Evolutionary conservation across 257 asterid species (phyloP).

Genomic region (Lavandula angustifolia): DNA sequence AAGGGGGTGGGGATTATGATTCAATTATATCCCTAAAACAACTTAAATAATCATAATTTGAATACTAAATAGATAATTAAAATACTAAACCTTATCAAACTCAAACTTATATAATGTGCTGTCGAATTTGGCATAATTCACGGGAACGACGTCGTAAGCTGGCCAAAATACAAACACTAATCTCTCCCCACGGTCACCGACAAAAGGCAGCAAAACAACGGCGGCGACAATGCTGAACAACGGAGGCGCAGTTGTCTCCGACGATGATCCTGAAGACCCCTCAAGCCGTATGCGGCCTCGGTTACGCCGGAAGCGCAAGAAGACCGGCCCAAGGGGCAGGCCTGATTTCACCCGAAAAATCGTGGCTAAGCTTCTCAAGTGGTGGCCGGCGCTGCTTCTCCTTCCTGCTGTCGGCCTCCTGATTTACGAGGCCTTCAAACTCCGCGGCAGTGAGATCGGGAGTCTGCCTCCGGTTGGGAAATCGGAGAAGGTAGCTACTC

Average conservation of each 20-base stretch:
- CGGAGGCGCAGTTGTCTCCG: conserved; percentile 66
- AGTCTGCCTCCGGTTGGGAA: conserved; percentile 35
- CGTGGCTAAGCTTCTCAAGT: conserved; percentile 47
- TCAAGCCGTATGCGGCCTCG: conserved; percentile 48
- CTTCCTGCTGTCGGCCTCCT: conserved; percentile 53
- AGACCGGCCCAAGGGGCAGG: conserved; percentile 48
- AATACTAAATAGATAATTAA: no score
- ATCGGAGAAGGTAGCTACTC: conserved; percentile 27
- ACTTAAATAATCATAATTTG: no score
- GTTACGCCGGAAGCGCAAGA: conserved; percentile 72
- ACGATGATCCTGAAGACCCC: conserved; percentile 67
- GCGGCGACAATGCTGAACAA: conserved; percentile 50
- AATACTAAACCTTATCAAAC: no score
- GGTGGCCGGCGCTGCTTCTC: conserved; percentile 78
- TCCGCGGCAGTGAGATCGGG: conserved; percentile 42
- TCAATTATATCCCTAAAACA: no score
- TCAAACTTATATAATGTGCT: no score
- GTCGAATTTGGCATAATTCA: no score
- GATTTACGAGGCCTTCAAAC: conserved; percentile 61
- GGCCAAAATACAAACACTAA: neutral
- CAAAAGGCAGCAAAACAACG: conserved; percentile 27
- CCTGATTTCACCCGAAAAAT: conserved; percentile 45
- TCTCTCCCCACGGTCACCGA: neutral
- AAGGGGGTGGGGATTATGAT: no score
- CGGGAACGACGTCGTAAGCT: conserved; percentile 16